A percentile compares a stretch with the other conserved stretches of the same genome.
Evolutionary conservation across 306 rosid species (phyloP).

Genomic region (Sophora flavescens): DNA sequence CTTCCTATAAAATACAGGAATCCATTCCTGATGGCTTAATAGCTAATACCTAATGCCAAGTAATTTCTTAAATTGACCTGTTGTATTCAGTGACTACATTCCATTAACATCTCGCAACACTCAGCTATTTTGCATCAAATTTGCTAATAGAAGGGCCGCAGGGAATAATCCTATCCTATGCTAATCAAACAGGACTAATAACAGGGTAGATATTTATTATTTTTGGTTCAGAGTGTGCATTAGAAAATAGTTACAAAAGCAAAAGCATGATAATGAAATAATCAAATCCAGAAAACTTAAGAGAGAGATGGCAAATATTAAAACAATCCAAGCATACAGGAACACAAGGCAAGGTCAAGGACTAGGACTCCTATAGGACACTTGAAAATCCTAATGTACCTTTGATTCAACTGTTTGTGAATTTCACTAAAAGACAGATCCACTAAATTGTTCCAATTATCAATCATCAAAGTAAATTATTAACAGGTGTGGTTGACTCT

Average conservation of each 20-base stretch:
- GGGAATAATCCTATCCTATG: background rate
- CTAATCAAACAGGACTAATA: background rate
- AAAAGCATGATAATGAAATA: background rate
- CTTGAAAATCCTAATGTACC: background rate
- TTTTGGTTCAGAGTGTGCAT: background rate
- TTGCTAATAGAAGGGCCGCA: constrained; percentile 1
- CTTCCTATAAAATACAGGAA: background rate
- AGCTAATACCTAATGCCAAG: background rate
- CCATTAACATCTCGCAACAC: background rate
- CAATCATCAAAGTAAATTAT: constrained; percentile 6
- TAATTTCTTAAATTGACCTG: background rate
- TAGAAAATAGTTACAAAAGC: background rate
- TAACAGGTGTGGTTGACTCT: background rate
- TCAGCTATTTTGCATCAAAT: background rate
- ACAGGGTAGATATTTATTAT: background rate
- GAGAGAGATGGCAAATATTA: background rate
- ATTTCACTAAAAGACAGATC: background rate
- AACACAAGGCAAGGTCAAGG: background rate
- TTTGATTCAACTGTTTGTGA: constrained; percentile 11
- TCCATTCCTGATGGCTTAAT: background rate
- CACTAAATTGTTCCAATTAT: constrained; percentile 12
- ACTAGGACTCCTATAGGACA: background rate
- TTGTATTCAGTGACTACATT: background rate
- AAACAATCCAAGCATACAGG: background rate
- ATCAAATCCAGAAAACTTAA: constrained; percentile 9